Conservation (phyloP, 1,284 basidiomycete species). For the Austroboletus rostrupii region DNA sequence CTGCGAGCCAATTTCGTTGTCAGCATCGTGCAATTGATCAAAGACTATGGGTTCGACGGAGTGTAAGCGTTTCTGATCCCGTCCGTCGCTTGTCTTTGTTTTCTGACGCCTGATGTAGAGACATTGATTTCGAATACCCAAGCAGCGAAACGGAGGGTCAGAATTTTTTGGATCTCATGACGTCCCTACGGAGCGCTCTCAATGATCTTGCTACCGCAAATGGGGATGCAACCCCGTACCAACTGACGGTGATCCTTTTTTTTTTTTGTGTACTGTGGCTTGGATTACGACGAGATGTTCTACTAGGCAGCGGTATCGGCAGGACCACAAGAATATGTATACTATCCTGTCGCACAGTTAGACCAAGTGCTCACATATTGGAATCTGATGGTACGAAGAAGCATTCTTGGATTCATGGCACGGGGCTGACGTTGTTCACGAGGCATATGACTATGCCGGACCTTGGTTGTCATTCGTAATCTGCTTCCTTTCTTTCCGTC, state of each 20-base stretch:
- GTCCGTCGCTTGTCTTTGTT: neutral
- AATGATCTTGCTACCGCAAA: constrained; percentile 48
- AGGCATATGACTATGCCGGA: constrained; percentile 79
- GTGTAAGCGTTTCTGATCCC: constrained; percentile 43
- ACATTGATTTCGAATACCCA: constrained; percentile 71
- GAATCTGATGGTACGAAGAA: constrained; percentile 79
- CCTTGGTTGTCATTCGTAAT: constrained; percentile 56
- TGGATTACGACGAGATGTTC: neutral
- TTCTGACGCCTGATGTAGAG: constrained; percentile 35
- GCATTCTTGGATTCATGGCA: neutral
- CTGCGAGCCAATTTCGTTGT: constrained; percentile 69
- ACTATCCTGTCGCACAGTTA: constrained; percentile 70
- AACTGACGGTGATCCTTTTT: constrained; percentile 43
- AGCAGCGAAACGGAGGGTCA: constrained; percentile 47
- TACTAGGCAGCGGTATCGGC: constrained; percentile 49
- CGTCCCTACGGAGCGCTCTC: constrained; percentile 54
- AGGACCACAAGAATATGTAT: constrained; percentile 63
- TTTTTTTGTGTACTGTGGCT: neutral
- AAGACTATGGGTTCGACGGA: constrained; percentile 88
- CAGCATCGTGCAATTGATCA: constrained; percentile 68
- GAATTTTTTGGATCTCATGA: constrained; percentile 57
- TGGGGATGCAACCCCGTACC: constrained; percentile 57
- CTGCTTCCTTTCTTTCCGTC: constrained; percentile 3
- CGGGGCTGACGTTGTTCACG: constrained; percentile 5
- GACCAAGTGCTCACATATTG: constrained; percentile 74